Percentiles rank a stretch among this genome's conserved stretches.
Evolutionary conservation across 1,284 basidiomycete genomes (phyloP).

Genomic region (Leucoagaricus sp.): DNA sequence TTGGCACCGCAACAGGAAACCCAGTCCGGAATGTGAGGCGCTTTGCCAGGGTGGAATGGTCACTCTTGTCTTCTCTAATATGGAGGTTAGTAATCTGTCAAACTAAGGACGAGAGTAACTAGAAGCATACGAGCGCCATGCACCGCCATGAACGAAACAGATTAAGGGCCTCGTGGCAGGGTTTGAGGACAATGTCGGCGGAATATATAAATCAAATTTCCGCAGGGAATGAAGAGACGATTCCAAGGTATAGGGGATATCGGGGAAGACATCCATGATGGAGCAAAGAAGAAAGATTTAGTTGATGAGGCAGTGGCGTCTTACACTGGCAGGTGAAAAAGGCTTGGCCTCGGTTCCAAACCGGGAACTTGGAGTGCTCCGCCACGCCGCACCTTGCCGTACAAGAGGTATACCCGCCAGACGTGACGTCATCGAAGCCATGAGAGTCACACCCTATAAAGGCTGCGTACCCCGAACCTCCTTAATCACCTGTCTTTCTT

Average conservation of each 20-base stretch:
- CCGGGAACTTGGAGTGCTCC: background rate
- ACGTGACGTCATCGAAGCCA: conserved; percentile 26
- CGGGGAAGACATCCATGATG: conserved; percentile 19
- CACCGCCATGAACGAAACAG: conserved; percentile 77
- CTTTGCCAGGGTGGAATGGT: conserved; percentile 55
- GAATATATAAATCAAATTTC: conserved; percentile 52
- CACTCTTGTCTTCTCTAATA: conserved; percentile 71
- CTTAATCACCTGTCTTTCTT: background rate
- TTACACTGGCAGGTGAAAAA: no score
- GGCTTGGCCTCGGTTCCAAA: no score
- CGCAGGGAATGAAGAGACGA: conserved; percentile 30
- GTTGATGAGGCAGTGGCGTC: no score
- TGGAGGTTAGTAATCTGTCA: conserved; percentile 1
- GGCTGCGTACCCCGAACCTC: background rate
- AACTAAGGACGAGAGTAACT: conserved; percentile 1
- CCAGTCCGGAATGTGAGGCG: conserved; percentile 48
- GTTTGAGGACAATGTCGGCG: conserved; percentile 17
- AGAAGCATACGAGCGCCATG: conserved; percentile 71
- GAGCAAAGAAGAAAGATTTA: background rate
- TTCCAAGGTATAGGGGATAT: conserved; percentile 44
- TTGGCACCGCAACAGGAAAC: conserved; percentile 66
- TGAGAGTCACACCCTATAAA: conserved; percentile 14
- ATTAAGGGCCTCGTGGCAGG: conserved; percentile 35
- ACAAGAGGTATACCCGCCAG: background rate
- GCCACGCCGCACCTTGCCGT: background rate